Base-by-base conservation (phyloP, 805 yeast species). In the Helenozyma baotianmanensis region DNA sequence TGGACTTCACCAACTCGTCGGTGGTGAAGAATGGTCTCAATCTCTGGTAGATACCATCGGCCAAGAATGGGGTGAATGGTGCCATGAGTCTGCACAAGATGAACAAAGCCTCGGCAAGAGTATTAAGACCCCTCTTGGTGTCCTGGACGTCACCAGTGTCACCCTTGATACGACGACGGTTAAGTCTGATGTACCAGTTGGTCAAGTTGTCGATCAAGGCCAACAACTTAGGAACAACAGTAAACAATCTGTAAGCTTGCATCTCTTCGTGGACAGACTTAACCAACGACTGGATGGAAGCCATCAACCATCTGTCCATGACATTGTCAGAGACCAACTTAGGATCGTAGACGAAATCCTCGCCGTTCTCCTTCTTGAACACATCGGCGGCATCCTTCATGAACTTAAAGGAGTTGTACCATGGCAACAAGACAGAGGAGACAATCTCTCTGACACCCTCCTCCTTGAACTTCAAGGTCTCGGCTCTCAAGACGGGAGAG, bases 401-500 rank as follows among this genome's bases (percentile, higher is more conserved):
- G 71, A 92, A 92, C 64, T 90, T 92, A 75, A 72, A 90, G 19
- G 97, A 85, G 70, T 92, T 92, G 88, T 90, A 92, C 98, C 97
- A 94, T 51, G 99, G 99, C 53, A 92, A 72, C 54, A 90, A 68
- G 27, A 92, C 98, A 64, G 89, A 86, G 21, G 97, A 82, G 25
- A 92, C 94, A 56, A 92, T 95, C 64, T 92, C 99, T 55, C 88
- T 87, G 25, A 92, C 98, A 68, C 99, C 99, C 58, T 90, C 97
- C 68, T 92, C 99, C 64, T 88, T 89, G 74, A 92, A 92, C 57
- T 88, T 85, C 73, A 92, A 75, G 32, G 96, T 80, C 68, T 92
- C 99, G 28, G 97, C 98, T 53, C 92, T 83, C 57, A 92, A 74
- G 6, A 94, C 97, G 12, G 98, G 98, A 3, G 98, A 92, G 66